Conservation (phyloP, 768 basidiomycete genomes). For the Boletellus sp. region DNA sequence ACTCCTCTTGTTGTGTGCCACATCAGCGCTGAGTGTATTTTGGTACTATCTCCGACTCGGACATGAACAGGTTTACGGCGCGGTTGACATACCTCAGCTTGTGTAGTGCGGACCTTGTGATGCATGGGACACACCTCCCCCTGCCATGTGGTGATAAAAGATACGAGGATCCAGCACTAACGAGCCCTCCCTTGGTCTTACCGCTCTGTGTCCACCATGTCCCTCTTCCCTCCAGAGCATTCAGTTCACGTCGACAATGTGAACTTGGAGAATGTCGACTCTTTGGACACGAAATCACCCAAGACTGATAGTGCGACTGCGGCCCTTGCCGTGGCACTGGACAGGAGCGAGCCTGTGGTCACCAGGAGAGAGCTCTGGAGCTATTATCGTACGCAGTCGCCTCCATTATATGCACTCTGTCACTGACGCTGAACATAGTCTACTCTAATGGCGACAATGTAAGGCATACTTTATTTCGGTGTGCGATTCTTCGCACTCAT, state of each 20-base stretch:
- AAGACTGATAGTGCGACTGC: slow-evolving; percentile 14
- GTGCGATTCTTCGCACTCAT: neutral
- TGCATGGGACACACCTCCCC: too few relatives aligned
- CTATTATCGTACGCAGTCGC: slow-evolving; percentile 53
- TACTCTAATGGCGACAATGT: slow-evolving; percentile 83
- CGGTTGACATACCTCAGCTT: too few relatives aligned
- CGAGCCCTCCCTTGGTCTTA: neutral
- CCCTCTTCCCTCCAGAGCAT: slow-evolving; percentile 1
- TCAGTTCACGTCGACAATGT: neutral
- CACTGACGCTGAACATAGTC: slow-evolving; percentile 38
- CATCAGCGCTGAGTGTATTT: too few relatives aligned
- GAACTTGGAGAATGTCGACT: slow-evolving; percentile 2
- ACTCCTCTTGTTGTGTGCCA: too few relatives aligned
- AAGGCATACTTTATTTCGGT: slow-evolving; percentile 10
- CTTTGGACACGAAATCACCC: slow-evolving; percentile 3
- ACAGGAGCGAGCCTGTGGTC: slow-evolving; percentile 61
- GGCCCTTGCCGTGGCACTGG: slow-evolving; percentile 39
- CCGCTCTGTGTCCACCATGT: slow-evolving; percentile 10
- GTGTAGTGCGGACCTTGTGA: too few relatives aligned
- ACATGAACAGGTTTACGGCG: too few relatives aligned
- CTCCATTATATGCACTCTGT: neutral
- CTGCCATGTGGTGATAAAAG: neutral
- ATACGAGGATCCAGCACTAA: neutral
- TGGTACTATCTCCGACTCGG: too few relatives aligned
- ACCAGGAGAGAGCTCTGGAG: slow-evolving; percentile 75